These are phyloP conservation scores for Neofusicoccum umdonicola DNA, from an alignment of 2,329 filamentous ascomycete species.

Conservation along the genomic window DNA sequence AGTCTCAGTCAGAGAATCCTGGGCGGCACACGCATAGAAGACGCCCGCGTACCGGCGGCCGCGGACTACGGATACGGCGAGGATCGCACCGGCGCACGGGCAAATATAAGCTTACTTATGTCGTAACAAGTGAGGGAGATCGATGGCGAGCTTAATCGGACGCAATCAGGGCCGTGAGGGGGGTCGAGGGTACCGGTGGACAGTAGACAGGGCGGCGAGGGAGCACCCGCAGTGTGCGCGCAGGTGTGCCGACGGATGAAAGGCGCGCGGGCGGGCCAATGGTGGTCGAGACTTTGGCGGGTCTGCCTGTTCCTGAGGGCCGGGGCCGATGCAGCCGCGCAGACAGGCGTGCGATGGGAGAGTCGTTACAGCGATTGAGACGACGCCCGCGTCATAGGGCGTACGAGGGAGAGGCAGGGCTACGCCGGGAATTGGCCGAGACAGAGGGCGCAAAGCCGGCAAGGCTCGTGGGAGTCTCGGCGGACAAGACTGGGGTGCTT, in stretches of 20 bases:
- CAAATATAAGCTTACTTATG: conserved; percentile 12
- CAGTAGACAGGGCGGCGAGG: neutral
- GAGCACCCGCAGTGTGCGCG: neutral
- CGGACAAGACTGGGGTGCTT: neutral
- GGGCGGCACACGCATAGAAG: neutral
- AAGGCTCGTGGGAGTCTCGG: neutral
- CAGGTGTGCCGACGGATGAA: neutral
- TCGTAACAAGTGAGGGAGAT: neutral
- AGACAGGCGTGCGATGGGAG: neutral
- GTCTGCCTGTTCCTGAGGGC: conserved; percentile 10
- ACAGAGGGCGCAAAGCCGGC: neutral
- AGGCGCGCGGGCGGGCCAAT: conserved; percentile 1
- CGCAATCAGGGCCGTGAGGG: neutral
- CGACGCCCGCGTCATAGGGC: conserved; percentile 17
- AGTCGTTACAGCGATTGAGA: conserved; percentile 9
- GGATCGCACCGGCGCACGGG: conserved; percentile 3
- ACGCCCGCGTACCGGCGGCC: neutral
- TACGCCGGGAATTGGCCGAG: conserved; percentile 7
- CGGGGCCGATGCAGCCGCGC: neutral
- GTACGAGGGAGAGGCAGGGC: conserved; percentile 10
- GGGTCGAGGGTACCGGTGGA: neutral
- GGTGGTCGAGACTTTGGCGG: neutral
- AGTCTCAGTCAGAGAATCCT: conserved; percentile 13
- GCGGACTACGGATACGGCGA: neutral
- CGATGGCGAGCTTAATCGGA: neutral